Base-by-base conservation (phyloP, 2,329 filamentous ascomycete genomes). In the Didymellaceae sp. region DNA sequence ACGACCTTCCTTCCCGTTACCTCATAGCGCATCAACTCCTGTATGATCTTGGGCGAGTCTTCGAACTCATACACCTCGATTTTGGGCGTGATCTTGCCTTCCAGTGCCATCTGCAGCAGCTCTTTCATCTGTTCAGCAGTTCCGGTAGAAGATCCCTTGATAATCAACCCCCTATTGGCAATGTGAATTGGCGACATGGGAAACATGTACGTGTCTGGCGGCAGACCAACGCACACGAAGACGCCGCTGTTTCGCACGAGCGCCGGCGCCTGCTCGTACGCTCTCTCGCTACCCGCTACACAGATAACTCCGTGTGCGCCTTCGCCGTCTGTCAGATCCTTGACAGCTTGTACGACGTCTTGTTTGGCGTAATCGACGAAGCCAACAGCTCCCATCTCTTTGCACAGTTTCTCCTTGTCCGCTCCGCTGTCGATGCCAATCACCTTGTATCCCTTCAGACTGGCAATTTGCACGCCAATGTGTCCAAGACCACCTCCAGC, bases 401-500 rank as follows among this genome's bases (percentile, higher is more conserved):
- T 75, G 72, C 83, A 86, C 74, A 91, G 81, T 57, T 82, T 77
- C 64, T 78, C 81, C 82, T 96, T 96, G 74, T 95, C 91, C 1
- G 84, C 82, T 28, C 91, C 92, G 42, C 83, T 84, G 68, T 96
- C 92, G 61, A 97, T 91, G 58, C 88, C 91, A 69, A 97, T 86
- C 61, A 86, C 80, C 58, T 86, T 83, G 50, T 95, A 79, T 45
- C 92, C 92, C 89, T 96, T 95, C 47, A 91, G 91, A 71, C 86
- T 89, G 11, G 70, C 69, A 75, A 95, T 95, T 76, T 96, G 91
- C 60, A 90, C 80, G 14, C 90, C 90, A 59, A 94, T 79, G 45
- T 83, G 86, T 21, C 90, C 90, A 45, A 96, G 81, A 56, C 90
- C 89, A 68, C 91, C 90, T 52, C 90, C 90, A 18, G 90, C 91